Percentiles rank a stretch among this genome's conserved stretches.
These are phyloP conservation scores for Goffeauzyma gilvescens DNA, from an alignment of 768 basidiomycete genomes.

Conservation along the genomic window DNA sequence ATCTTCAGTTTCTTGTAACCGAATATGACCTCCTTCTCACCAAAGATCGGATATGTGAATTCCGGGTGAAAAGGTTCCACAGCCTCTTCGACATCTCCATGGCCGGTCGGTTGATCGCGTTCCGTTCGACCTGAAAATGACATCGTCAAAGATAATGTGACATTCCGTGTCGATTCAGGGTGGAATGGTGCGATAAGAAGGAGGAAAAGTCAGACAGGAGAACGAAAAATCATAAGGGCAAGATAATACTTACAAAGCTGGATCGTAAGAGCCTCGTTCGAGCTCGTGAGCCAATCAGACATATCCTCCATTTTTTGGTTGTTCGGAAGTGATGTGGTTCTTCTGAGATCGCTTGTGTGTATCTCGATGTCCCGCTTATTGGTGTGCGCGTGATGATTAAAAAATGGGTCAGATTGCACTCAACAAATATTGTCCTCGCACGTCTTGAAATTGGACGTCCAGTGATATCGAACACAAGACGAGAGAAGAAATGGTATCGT, in stretches of 20 bases:
- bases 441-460: too few relatives aligned
- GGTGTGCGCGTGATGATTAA: too few relatives aligned
- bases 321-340: not conserved
- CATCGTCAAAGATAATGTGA: not conserved
- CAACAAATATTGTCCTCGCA: too few relatives aligned
- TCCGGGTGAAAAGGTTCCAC: slow-evolving; percentile 59
- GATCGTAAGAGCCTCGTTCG: slow-evolving; percentile 56
- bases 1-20: slow-evolving; percentile 71
- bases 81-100: slow-evolving; percentile 39
- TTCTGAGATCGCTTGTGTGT: not conserved
- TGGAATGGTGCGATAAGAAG: not conserved
- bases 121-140: not conserved
- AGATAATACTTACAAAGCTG: slow-evolving; percentile 45
- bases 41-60: slow-evolving; percentile 95
- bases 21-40: slow-evolving; percentile 89
- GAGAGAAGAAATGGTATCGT: too few relatives aligned
- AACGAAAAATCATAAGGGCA: not conserved
- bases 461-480: too few relatives aligned
- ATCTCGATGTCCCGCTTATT: too few relatives aligned
- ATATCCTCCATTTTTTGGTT: slow-evolving; percentile 13
- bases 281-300: slow-evolving; percentile 56
- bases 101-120: too few relatives aligned
- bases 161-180: not conserved
- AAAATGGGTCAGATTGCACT: too few relatives aligned
- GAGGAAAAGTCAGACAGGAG: slow-evolving; percentile 5